Evolutionary conservation across 768 basidiomycete genomes (phyloP), one percentile per base, ranked within the genome.

Genomic region (Termitomyces sp.): DNA sequence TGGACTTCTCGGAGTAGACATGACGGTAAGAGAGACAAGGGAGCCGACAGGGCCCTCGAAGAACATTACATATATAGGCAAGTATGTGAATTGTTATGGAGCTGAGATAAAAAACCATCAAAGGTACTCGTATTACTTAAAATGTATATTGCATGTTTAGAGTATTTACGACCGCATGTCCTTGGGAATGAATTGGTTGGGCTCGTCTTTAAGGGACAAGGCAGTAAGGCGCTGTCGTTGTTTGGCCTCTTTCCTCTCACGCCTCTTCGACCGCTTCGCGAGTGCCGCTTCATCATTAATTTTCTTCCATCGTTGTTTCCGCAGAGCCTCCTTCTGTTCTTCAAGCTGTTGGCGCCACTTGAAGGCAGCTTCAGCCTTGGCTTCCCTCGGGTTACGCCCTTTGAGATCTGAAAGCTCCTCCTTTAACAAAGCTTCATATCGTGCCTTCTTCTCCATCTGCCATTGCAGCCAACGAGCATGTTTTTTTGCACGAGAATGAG

Each of bases 401-500:
- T 83, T 80, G 65, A 87, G 70, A 60, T 86, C 73, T 61, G 77
- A 72, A 66, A 86, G 69, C 57, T 86, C 87, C 53, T 82, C 79
- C 6, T 76, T 71, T 49, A 86, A 75, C 64, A 84, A 83, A 63
- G 84, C 74, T 61, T 80, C 76, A 51, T 88, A 76, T 57, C 89
- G 74, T 20, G 73, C 71, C 48, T 80, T 76, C 68, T 79, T 81
- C 63, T 79, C 76, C 17, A 70, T 65, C 64, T 81, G 79, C 65
- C 79, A 81, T 4, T 77, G 78, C 71, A 89, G 84, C 88, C 89
- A 94, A 64, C 92, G 84, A 53, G 78, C 77, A 67, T 89, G 86
- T 71, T 90, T 92, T 79, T 91, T 92, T 9, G 91, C 89, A 20
- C 90, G 86, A 12, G 89, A 85, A 68, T 92, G 88, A 31, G 91